Percentiles rank a stretch among this genome's conserved stretches.
Evolutionary conservation across 2,329 filamentous ascomycete species (phyloP).

Genomic region (Rhexocercosporidium sp.): DNA sequence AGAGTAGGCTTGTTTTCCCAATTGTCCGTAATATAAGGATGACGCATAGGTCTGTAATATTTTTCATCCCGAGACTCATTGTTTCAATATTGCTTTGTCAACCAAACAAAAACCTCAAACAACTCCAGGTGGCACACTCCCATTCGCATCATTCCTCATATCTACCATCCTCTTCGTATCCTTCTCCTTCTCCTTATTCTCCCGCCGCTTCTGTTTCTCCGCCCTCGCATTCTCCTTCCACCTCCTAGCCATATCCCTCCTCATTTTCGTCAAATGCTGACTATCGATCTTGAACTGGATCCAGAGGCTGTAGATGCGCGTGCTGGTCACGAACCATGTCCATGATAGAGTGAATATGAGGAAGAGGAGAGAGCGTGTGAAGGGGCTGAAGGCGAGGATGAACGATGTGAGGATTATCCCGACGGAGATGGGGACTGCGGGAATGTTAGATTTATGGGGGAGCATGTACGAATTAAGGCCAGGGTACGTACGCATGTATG

Average conservation of each 20-base stretch:
- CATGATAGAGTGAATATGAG: not conserved
- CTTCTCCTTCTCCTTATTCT: not conserved
- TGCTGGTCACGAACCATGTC: constrained; percentile 6
- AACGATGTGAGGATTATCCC: constrained; percentile 12
- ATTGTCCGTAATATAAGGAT: no score
- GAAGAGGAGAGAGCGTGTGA: not conserved
- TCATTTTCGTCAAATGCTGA: not conserved
- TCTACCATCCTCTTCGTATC: not conserved
- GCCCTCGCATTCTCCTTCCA: not conserved
- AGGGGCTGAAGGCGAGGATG: constrained; percentile 6
- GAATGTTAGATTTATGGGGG: not conserved
- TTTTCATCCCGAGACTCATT: no score
- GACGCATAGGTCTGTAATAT: no score
- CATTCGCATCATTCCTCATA: no score
- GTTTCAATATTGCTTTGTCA: no score
- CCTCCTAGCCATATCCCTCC: not conserved
- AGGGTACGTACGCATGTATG: constrained; percentile 26
- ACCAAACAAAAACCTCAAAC: no score
- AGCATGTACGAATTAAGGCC: not conserved
- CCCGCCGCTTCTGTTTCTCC: not conserved
- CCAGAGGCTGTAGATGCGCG: not conserved
- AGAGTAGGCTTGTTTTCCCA: no score
- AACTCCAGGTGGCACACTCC: no score
- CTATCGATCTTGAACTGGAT: not conserved
- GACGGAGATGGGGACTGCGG: constrained; percentile 8